A percentile compares a stretch with the other conserved stretches of the same genome.
These are phyloP conservation scores for Pythium guiyangense DNA, from an alignment of 352 stramenopile genomes.

Conservation along the genomic window DNA sequence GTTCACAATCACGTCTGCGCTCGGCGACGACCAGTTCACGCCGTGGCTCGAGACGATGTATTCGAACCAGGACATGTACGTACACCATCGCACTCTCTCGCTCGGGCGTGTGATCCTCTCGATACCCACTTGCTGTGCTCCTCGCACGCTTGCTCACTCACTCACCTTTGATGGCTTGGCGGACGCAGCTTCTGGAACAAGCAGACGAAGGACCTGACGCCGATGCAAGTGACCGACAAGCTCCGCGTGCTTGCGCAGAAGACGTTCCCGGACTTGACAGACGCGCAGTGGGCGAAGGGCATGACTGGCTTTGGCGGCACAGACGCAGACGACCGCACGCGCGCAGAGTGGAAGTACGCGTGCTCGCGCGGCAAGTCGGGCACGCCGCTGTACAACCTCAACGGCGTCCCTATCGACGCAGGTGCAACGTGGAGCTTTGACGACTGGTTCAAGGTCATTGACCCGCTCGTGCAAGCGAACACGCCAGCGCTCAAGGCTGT, in stretches of 20 bases:
- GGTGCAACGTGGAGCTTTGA: constrained; percentile 41
- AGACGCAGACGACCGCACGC: constrained; percentile 47
- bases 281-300: constrained; percentile 57
- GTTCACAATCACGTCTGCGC: constrained; percentile 56
- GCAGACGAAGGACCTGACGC: constrained; percentile 66
- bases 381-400: constrained; percentile 76
- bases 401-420: constrained; percentile 62
- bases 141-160: not conserved
- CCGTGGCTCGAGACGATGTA: constrained; percentile 80
- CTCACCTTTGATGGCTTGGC: not conserved
- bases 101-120: too few species aligned
- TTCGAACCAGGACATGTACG: constrained; percentile 68
- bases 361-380: constrained; percentile 69
- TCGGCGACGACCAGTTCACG: constrained; percentile 55
- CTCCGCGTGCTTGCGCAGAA: constrained; percentile 54
- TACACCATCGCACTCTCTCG: not conserved
- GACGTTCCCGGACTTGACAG: constrained; percentile 59
- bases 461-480: constrained; percentile 36
- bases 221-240: constrained; percentile 60
- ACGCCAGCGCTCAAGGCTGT: constrained; percentile 8
- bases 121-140: not conserved
- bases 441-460: constrained; percentile 54
- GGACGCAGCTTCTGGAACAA: constrained; percentile 69
- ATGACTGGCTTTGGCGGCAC: constrained; percentile 79
- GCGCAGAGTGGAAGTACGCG: constrained; percentile 78